Percentiles rank a stretch among this genome's conserved stretches.
phyloP scores from a whole-genome alignment of 257 asterid species.

The Ballota nigra region DNA sequence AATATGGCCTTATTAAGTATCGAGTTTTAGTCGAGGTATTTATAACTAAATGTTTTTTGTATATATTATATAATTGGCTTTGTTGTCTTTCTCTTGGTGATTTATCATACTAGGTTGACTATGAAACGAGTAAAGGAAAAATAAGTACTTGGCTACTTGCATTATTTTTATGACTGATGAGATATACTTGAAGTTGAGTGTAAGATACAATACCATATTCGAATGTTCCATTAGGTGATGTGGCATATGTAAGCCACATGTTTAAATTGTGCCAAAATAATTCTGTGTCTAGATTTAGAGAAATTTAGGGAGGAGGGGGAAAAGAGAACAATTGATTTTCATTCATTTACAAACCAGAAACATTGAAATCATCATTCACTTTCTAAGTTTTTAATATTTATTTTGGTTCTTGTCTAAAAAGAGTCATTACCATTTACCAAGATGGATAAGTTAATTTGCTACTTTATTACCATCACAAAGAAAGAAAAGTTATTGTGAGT shows the following conservation, averaged over 20 bases:
- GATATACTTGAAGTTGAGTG: background rate
- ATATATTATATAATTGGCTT: background rate
- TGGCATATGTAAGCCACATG: background rate
- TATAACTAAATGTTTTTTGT: background rate
- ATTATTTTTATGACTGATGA: background rate
- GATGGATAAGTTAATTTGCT: background rate
- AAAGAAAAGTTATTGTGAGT: background rate
- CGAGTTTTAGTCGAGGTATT: conserved; percentile 88
- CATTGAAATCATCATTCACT: background rate
- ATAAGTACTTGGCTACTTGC: background rate
- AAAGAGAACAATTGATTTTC: background rate
- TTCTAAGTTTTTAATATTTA: background rate
- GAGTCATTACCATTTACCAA: background rate
- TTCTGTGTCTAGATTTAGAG: background rate
- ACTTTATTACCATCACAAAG: background rate
- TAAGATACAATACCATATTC: background rate
- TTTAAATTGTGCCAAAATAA: background rate
- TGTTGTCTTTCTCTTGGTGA: background rate
- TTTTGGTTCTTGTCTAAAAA: background rate
- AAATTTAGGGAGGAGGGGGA: background rate
- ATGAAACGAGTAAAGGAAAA: background rate
- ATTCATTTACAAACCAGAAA: background rate
- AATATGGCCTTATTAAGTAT: conserved; percentile 74
- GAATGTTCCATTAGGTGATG: background rate
- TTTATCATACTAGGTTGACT: background rate